Base-by-base conservation (phyloP, 2,329 filamentous ascomycete species). In the Talaromyces sp. region DNA sequence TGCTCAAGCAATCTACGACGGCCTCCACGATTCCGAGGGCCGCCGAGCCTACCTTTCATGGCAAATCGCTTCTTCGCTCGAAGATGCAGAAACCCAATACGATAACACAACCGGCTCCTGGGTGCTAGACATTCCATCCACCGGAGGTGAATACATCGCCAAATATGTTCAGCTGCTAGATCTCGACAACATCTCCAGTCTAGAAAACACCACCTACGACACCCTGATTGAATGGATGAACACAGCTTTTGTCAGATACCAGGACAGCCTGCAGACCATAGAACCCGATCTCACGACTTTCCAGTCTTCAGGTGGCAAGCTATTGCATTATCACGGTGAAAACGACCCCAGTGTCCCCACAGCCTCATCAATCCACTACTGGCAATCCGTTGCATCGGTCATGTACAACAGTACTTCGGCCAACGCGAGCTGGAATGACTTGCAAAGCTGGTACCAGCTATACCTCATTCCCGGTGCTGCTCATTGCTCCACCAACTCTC, bases 161-260 rank as follows among this genome's bases (percentile, higher is more conserved):
- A 44, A 44, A 23, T 44, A 71, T 63, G 65, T 74, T 7, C 59
- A 74, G 63, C 68, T 73, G 1, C 65, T 72, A 31, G 58, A 81
- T 60, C 60, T 74, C 11, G 72, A 75, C 56, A 77, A 77, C 64
- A 66, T 82, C 11, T 66, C 73, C 1, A 72, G 69, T n/a, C 73
- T 83, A 6, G 68, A 79, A 63, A 71, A 73, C 44, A 77, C 84
- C n/a, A 84, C 82, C 4, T 85, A 84, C 68, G 82, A 85, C 69
- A 84, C 79, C 0, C 76, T 85, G 1, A 75, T 75, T 21, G 75
- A 78, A 21, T 85, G 81, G 81, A 84, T 84, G 73, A 70, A 75
- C 35, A 70, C 69, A 3, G 81, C 77, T 5, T 75, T 78, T 73
- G 67, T 78, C 56, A 73, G 73, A 39, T 86, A 82, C 68, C 65